Evolutionary conservation across 495 filamentous ascomycete genomes (phyloP).

Genomic region (Lasiosphaeria hispida): DNA sequence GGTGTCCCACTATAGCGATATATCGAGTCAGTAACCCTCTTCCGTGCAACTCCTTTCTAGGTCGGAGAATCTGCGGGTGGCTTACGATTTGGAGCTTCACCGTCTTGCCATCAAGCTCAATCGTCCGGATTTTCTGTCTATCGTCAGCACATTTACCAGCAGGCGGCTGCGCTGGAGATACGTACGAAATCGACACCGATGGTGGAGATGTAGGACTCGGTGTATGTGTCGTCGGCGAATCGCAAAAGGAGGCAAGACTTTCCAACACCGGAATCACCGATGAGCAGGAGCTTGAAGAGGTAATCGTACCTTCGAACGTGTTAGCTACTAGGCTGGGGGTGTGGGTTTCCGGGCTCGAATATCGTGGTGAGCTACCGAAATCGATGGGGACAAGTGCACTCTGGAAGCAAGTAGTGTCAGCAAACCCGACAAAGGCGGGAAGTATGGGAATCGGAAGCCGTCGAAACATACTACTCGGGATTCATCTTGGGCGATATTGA

Average conservation of each 20-base stretch:
- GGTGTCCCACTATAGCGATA: slow-evolving; percentile 80
- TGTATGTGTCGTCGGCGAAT: slow-evolving; percentile 99
- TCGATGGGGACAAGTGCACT: neutral
- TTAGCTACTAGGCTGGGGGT: neutral
- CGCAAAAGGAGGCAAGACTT: slow-evolving; percentile 97
- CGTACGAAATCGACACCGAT: slow-evolving; percentile 99
- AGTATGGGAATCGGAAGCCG: slow-evolving; percentile 16
- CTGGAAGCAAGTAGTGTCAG: slow-evolving; percentile 8
- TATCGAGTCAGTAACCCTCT: slow-evolving; percentile 3
- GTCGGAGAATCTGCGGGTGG: slow-evolving; percentile 1
- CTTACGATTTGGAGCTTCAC: slow-evolving; percentile 99
- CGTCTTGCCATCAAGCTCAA: slow-evolving; percentile 98
- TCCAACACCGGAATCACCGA: slow-evolving; percentile 99
- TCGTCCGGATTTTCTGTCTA: slow-evolving; percentile 95
- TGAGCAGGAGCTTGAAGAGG: slow-evolving; percentile 99
- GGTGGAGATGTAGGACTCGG: slow-evolving; percentile 99
- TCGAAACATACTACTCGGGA: slow-evolving; percentile 81
- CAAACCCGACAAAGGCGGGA: slow-evolving; percentile 15
- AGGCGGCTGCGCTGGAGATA: slow-evolving; percentile 7
- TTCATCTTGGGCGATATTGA: slow-evolving; percentile 65
- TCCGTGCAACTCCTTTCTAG: slow-evolving; percentile 8
- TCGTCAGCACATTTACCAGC: slow-evolving; percentile 20
- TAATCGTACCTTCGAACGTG: slow-evolving; percentile 87
- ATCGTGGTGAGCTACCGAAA: neutral
- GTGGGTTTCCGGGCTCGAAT: neutral